Percentiles rank a stretch among this genome's conserved stretches.
phyloP scores from a whole-genome alignment of 1,284 basidiomycete genomes.

The Spongiforma sp. region DNA sequence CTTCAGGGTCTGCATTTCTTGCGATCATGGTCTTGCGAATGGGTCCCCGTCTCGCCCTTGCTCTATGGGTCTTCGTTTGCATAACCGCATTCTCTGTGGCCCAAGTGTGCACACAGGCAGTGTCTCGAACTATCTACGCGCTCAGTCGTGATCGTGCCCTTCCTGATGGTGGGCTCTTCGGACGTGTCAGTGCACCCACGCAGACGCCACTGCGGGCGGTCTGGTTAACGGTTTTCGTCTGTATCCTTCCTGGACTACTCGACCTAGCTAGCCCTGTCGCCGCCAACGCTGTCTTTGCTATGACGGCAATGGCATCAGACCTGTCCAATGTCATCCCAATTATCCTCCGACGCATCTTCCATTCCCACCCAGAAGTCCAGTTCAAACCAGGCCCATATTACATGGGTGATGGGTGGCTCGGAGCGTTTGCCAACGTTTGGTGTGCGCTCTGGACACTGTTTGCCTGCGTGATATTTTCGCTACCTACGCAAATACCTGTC shows the following conservation, averaged over 20 bases:
- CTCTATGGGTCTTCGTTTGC: constrained; percentile 81
- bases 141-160: constrained; percentile 87
- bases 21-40: constrained; percentile 79
- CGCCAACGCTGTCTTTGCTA: constrained; percentile 83
- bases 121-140: constrained; percentile 87
- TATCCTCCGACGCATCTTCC: constrained; percentile 71
- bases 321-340: constrained; percentile 80
- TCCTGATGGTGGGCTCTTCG: constrained; percentile 84
- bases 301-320: constrained; percentile 77
- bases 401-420: constrained; percentile 77
- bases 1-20: constrained; percentile 56
- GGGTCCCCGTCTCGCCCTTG: constrained; percentile 72
- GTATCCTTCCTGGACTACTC: constrained; percentile 75
- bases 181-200: constrained; percentile 66
- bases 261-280: constrained; percentile 82
- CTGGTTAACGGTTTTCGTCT: constrained; percentile 75
- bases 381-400: constrained; percentile 92
- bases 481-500: constrained; percentile 76
- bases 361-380: constrained; percentile 82
- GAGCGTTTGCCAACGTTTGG: constrained; percentile 64
- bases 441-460: constrained; percentile 77
- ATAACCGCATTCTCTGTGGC: constrained; percentile 85
- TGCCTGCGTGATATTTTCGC: constrained; percentile 71
- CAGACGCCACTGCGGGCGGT: constrained; percentile 86
- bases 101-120: constrained; percentile 84